Evolutionary conservation across 768 basidiomycete genomes (phyloP), one percentile per base, ranked within the genome.

Genomic region (Terana coerulea): DNA sequence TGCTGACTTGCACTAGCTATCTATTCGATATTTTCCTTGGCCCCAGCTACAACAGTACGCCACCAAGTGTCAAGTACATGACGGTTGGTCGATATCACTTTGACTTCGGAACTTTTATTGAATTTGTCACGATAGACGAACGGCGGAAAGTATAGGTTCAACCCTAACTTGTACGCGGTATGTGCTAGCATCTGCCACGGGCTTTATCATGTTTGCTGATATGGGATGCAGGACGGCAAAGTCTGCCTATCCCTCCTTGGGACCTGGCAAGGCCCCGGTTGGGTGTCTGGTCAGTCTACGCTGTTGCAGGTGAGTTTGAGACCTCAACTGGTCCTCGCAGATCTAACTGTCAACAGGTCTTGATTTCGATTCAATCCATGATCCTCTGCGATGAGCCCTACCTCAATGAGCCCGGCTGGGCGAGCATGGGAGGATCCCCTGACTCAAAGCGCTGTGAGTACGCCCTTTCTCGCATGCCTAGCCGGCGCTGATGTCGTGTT

Each of bases 341-440:
- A 21, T 17, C 35, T 40, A 24, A 48, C 43, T 48, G 53, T 47
- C 15, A 57, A 19, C 45, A 81, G 78, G 84, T 95, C 31, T 75
- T 98, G 35, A 89, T 97, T 33, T 95, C 93, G 14, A 95, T 98
- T 28, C 95, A 97, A 72, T 92, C 91, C 14, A 92, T 98, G 90
- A 95, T 97, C 58, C 73, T 97, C 22, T 94, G 89, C 55, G 95
- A 95, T 17, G 94, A 93, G 61, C 91, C 95, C 8, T 95, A 94
- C 65, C 67, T 93, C 54, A 95, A 95, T 58, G 94, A 98, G 65
- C 94, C 94, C 17, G 92, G 88, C 22, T 91, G 89, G 89, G 84
- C 89, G 19, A 69, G 69, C 35, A 78, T 80, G 51, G 81, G 76
- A 14, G 91, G 91, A 24, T 87, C 84, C 22, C 77, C 88, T 2